phyloP scores from a whole-genome alignment of 1,284 basidiomycete genomes.

The Mycena citricolor region DNA sequence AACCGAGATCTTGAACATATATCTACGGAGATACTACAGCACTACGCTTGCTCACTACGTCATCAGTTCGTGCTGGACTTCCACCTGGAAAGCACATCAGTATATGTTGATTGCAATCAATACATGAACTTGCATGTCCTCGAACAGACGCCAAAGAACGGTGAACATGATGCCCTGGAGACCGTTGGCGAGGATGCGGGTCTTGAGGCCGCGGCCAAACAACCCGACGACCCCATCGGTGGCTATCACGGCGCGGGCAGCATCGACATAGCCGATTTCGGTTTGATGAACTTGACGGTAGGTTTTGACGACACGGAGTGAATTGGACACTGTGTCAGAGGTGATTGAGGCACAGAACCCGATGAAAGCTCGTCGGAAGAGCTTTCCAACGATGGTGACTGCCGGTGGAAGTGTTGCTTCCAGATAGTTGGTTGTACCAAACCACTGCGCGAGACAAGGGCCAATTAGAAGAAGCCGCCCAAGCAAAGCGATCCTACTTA shows the following conservation, averaged over 20 bases:
- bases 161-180: no score
- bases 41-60: no score
- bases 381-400: constrained; percentile 53
- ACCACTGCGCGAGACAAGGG: constrained; percentile 45
- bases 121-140: no score
- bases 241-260: constrained; percentile 65
- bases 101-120: no score
- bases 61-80: no score
- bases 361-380: constrained; percentile 80
- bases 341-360: constrained; percentile 81
- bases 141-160: no score
- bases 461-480: no score
- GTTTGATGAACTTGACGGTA: constrained; percentile 86
- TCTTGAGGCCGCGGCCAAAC: constrained; percentile 82
- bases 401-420: constrained; percentile 59
- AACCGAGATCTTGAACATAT: no score
- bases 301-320: constrained; percentile 88
- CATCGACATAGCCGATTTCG: constrained; percentile 70
- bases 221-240: constrained; percentile 66
- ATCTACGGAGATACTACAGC: no score
- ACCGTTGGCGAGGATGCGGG: constrained; percentile 81
- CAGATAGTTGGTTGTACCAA: constrained; percentile 83
- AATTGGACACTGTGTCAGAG: constrained; percentile 84
- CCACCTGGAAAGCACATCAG: no score
- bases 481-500: constrained; percentile 31